Conservation (phyloP, 345 rosid genomes). For the Syzygium aromaticum region DNA sequence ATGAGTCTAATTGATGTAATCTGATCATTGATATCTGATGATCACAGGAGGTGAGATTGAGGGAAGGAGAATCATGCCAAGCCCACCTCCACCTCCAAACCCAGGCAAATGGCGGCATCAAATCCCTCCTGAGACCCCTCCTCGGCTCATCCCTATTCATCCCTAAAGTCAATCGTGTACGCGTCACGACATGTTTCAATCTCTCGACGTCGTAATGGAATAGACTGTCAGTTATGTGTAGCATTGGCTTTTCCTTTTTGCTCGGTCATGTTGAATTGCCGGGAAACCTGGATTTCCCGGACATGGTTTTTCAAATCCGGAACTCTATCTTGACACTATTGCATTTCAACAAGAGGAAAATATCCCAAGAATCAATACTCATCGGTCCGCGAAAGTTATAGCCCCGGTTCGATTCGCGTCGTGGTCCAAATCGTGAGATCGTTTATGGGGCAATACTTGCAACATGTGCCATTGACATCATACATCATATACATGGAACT, state of each 20-base stretch:
- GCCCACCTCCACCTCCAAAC: slow-evolving; percentile 12
- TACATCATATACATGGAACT: not conserved
- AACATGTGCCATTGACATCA: not conserved
- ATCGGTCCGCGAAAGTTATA: not conserved
- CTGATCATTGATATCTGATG: not conserved
- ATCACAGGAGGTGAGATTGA: not conserved
- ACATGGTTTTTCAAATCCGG: not conserved
- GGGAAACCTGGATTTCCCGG: not conserved
- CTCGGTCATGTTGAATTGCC: not conserved
- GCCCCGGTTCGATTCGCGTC: not conserved
- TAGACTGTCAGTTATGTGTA: rapidly evolving
- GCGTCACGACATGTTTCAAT: not conserved
- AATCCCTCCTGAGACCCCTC: not conserved
- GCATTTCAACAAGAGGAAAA: not conserved
- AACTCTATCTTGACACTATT: not conserved
- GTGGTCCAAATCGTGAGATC: not conserved
- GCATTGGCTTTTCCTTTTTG: not conserved
- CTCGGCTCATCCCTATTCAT: not conserved
- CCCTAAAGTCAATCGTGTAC: not conserved
- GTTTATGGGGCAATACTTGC: not conserved
- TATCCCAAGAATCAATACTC: not conserved
- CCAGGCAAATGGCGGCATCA: not conserved
- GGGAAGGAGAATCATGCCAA: not conserved
- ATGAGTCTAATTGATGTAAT: not conserved
- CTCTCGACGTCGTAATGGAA: not conserved